phyloP scores from a whole-genome alignment of 805 yeast species.

The Henningerozyma blattae region DNA sequence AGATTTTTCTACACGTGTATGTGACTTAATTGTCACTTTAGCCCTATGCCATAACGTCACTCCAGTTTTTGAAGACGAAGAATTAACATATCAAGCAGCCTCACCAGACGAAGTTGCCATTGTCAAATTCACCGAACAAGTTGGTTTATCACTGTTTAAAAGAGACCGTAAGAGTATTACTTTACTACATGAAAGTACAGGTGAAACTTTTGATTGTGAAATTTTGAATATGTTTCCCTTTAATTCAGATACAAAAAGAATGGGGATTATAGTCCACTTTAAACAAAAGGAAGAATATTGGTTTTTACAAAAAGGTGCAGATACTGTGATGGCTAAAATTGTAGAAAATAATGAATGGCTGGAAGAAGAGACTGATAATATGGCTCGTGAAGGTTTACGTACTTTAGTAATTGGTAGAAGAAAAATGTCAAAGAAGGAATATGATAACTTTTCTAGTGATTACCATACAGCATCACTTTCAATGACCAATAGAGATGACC shows the following conservation, averaged over 20 bases:
- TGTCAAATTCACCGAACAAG: slow-evolving; percentile 77
- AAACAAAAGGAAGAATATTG: slow-evolving; percentile 53
- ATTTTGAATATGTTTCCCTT: slow-evolving; percentile 84
- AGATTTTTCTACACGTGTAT: slow-evolving; percentile 62
- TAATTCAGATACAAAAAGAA: slow-evolving; percentile 87
- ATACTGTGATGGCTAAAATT: slow-evolving; percentile 76
- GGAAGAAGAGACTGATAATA: slow-evolving; percentile 92
- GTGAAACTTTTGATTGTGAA: slow-evolving; percentile 42
- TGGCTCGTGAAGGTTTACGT: slow-evolving; percentile 97
- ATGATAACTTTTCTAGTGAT: slow-evolving; percentile 49
- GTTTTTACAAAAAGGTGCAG: slow-evolving; percentile 94
- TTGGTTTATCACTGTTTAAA: slow-evolving; percentile 68
- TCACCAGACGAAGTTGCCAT: slow-evolving; percentile 98
- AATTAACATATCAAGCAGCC: slow-evolving; percentile 83
- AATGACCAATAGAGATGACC: slow-evolving; percentile 67
- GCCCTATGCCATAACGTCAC: slow-evolving; percentile 98
- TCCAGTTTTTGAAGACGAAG: slow-evolving; percentile 74
- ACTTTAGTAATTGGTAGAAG: slow-evolving; percentile 88
- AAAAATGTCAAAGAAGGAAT: slow-evolving; percentile 41
- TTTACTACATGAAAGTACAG: slow-evolving; percentile 48
- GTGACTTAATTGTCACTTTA: slow-evolving; percentile 69
- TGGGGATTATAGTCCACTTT: slow-evolving; percentile 81
- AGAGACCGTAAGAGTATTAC: slow-evolving; percentile 75
- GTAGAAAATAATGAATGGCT: slow-evolving; percentile 89
- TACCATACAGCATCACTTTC: slow-evolving; percentile 66